Base-by-base conservation (phyloP, 129 eudicot genomes). In the Pseudognaphalium luteoalbum region DNA sequence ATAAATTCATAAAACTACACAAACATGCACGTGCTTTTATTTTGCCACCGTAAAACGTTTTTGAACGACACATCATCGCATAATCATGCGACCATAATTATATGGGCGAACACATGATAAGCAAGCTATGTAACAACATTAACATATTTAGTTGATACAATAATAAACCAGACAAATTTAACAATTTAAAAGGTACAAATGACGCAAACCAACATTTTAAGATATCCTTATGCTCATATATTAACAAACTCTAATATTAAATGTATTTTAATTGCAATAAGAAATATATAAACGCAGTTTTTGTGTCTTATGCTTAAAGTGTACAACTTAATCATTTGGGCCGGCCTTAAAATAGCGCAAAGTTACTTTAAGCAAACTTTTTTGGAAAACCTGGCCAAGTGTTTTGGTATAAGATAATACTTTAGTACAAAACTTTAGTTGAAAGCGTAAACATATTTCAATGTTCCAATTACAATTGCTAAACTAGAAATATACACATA, bases 251-350 rank as follows among this genome's bases (percentile, higher is more conserved):
- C 1, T 6, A 34, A 6, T 34, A n/a, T 56, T n/a, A 30, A n/a
- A n/a, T 10, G 10, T 15, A 0, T 34, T 8, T 34, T 1, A 12
- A 54, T 47, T 70, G 51, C n/a, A 14, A 44, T 30, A 20, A 58
- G 6, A 52, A 19, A 41, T 8, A 29, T 16, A 28, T 72, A 66
- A 21, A 35, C 7, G 28, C 41, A 32, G 47, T n/a, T 59, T 57
- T 67, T 29, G 15, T 80, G 25, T 80, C 83, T 42, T 80, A 79
- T 80, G 80, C 83, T 80, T 80, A 73, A 80, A 80, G 83, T 42
- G 44, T 59, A 80, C 71, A 74, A 74, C 79, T 80, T 80, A 80
- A 80, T 80, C 71, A 80, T 80, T 74, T 66, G 37, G 20, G 62
- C 25, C 4, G 62, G 29, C 66, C 44, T 67, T 66, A 20, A 74